These are phyloP conservation scores for Aspergillus sclerotiicarbonarius DNA, from an alignment of 495 filamentous ascomycete genomes.

Conservation along the genomic window DNA sequence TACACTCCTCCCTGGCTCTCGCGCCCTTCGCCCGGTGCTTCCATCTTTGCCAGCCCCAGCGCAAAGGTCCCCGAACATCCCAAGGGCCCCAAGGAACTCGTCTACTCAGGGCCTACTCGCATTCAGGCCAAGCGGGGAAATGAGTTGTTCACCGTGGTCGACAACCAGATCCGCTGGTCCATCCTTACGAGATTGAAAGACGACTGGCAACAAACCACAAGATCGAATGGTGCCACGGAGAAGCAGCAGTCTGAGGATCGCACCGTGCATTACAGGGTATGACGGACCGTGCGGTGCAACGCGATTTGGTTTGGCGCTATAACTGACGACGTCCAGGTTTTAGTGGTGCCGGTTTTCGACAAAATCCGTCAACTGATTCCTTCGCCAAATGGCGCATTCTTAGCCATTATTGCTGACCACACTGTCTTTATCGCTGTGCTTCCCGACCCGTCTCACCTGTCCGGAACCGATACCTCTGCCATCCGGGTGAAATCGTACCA, in stretches of 20 bases:
- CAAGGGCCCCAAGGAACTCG: conserved; percentile 34
- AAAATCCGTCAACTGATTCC: conserved; percentile 78
- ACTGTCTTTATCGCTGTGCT: conserved; percentile 79
- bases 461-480: conserved; percentile 56
- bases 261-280: conserved; percentile 36
- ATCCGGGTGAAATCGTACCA: conserved; percentile 80
- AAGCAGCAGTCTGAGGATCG: conserved; percentile 6
- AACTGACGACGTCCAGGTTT: conserved; percentile 45
- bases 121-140: conserved; percentile 73
- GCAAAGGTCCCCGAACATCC: conserved; percentile 32
- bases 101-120: conserved; percentile 55
- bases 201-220: conserved; percentile 55
- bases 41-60: conserved; percentile 57
- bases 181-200: conserved; percentile 74
- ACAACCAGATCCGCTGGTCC: conserved; percentile 84
- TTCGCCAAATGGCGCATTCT: conserved; percentile 72
- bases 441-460: conserved; percentile 72
- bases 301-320: neutral
- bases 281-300: neutral
- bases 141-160: conserved; percentile 79
- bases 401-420: conserved; percentile 80
- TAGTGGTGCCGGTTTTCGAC: conserved; percentile 68
- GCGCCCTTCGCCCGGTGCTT: conserved; percentile 67
- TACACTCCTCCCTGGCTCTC: conserved; percentile 83
- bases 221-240: conserved; percentile 27